These are phyloP conservation scores for Naegleria lovaniensis DNA, from an alignment of 208 protist species.

Conservation along the genomic window DNA sequence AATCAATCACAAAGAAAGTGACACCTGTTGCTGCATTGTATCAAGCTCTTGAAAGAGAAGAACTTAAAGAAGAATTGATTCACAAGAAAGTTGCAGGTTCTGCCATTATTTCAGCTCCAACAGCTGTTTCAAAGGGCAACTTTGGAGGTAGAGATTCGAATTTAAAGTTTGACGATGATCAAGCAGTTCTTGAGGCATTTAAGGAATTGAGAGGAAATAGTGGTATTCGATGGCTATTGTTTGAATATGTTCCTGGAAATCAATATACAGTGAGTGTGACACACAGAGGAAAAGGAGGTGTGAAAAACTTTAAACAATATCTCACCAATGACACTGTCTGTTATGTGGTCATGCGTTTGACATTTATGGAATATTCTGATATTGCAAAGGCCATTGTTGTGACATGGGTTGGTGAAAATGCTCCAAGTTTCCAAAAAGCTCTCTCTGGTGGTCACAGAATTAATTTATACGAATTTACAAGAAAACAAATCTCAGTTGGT, in stretches of 20 bases:
- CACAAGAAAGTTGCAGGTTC: neutral
- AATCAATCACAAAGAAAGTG: neutral
- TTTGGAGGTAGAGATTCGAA: constrained; percentile 14
- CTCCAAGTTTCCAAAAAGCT: neutral
- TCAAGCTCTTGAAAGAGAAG: neutral
- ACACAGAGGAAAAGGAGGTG: neutral
- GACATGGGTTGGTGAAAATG: neutral
- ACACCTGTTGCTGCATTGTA: neutral
- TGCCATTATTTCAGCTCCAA: neutral
- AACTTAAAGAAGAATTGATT: neutral
- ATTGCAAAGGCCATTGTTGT: neutral
- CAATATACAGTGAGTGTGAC: neutral
- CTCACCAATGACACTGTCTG: neutral
- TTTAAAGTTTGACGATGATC: neutral
- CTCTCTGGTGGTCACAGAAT: neutral
- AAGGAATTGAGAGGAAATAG: neutral
- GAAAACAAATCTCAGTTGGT: neutral
- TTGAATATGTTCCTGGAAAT: neutral
- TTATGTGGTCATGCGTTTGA: neutral
- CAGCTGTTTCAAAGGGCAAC: neutral
- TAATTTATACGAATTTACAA: neutral
- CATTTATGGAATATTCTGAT: constrained; percentile 15
- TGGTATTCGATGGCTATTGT: neutral
- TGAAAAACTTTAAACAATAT: constrained; percentile 2
- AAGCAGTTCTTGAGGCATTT: neutral